Conservation (phyloP, 2,329 filamentous ascomycete genomes). For the Exophiala calicioides region DNA sequence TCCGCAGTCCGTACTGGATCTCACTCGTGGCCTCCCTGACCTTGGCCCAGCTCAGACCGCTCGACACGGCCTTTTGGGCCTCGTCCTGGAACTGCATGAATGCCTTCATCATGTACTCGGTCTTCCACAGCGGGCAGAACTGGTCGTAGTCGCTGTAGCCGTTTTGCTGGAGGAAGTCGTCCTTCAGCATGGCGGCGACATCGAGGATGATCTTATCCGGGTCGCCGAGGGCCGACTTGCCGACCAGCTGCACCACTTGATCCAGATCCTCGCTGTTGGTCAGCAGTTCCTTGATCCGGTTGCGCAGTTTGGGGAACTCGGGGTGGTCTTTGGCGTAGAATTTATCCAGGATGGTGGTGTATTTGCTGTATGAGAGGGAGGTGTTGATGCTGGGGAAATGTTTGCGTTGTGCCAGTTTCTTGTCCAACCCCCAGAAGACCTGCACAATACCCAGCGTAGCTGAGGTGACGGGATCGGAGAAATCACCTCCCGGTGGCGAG, state of each 20-base stretch:
- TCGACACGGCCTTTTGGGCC: slow-evolving; percentile 88
- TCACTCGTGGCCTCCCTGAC: slow-evolving; percentile 87
- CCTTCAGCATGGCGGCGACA: slow-evolving; percentile 87
- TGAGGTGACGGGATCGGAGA: slow-evolving; percentile 95
- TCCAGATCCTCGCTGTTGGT: slow-evolving; percentile 96
- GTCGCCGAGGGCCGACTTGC: slow-evolving; percentile 94
- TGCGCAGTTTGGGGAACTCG: slow-evolving; percentile 88
- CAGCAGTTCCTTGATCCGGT: slow-evolving; percentile 90
- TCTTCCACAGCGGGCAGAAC: slow-evolving; percentile 99
- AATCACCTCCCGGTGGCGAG: slow-evolving; percentile 96
- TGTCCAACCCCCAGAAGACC: slow-evolving; percentile 99
- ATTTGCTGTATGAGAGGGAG: slow-evolving; percentile 92
- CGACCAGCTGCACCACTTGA: slow-evolving; percentile 97
- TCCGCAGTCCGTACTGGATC: slow-evolving; percentile 79
- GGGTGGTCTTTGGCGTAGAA: slow-evolving; percentile 93
- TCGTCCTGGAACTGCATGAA: slow-evolving; percentile 99
- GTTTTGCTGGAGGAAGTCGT: slow-evolving; percentile 98
- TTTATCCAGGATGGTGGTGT: slow-evolving; percentile 82
- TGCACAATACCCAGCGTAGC: slow-evolving; percentile 96
- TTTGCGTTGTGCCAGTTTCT: slow-evolving; percentile 98
- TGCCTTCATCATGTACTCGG: slow-evolving; percentile 99
- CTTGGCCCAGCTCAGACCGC: slow-evolving; percentile 90
- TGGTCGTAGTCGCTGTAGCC: slow-evolving; percentile 99
- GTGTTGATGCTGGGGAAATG: slow-evolving; percentile 99
- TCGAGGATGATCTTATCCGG: slow-evolving; percentile 98